phyloP scores from a whole-genome alignment of 2,329 filamentous ascomycete genomes.

The Nothophaeocryptopus gaeumannii region DNA sequence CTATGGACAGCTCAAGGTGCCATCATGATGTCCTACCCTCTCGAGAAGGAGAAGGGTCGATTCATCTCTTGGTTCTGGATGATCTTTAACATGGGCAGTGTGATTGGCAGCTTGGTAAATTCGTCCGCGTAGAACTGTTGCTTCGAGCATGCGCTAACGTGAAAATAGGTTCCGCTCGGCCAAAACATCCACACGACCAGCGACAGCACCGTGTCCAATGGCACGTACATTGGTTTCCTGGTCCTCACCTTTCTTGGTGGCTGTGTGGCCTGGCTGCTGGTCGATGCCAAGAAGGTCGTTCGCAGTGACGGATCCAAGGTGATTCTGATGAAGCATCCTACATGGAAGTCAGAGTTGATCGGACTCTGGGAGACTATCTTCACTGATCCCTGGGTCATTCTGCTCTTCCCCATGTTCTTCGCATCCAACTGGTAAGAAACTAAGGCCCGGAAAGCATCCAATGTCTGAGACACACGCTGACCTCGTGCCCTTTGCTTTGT shows the following conservation, averaged over 20 bases:
- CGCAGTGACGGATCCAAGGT: slow-evolving; percentile 75
- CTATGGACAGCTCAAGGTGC: slow-evolving; percentile 81
- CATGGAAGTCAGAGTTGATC: slow-evolving; percentile 73
- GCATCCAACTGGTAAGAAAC: slow-evolving; percentile 75
- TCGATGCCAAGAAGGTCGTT: slow-evolving; percentile 68
- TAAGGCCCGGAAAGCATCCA: no score
- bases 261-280: slow-evolving; percentile 64
- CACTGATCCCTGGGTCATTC: slow-evolving; percentile 68
- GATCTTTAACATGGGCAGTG: slow-evolving; percentile 89
- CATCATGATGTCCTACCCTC: slow-evolving; percentile 87
- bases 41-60: slow-evolving; percentile 75
- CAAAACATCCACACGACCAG: slow-evolving; percentile 63
- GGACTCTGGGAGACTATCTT: slow-evolving; percentile 72
- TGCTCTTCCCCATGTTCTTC: slow-evolving; percentile 79
- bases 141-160: neutral
- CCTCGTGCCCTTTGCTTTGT: no score
- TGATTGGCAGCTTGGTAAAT: slow-evolving; percentile 71
- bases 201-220: slow-evolving; percentile 60
- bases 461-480: no score
- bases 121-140: neutral
- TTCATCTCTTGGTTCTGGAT: slow-evolving; percentile 93
- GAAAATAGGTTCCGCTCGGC: slow-evolving; percentile 62
- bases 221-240: slow-evolving; percentile 85
- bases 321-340: slow-evolving; percentile 87
- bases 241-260: slow-evolving; percentile 76